Base-by-base conservation (phyloP, 768 basidiomycete species). In the Amanita molliuscula region DNA sequence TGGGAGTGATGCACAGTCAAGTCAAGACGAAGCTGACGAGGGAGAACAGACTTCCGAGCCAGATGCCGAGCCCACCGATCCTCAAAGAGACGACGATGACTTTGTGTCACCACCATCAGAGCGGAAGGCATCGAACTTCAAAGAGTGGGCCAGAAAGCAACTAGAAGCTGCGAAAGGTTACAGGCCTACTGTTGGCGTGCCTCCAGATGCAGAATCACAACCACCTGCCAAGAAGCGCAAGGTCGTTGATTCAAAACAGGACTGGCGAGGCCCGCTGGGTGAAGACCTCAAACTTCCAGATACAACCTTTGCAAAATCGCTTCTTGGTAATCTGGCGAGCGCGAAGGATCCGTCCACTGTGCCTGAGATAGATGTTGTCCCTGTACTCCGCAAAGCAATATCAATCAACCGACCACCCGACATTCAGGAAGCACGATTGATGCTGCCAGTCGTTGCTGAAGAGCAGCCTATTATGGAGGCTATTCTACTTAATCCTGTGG, bases 381-480 rank as follows among this genome's bases (percentile, higher is more conserved):
- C 54, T 9, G 53, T 57, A 11, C 50, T 48, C 25, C 34, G 56
- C 37, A 70, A 81, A 56, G 64, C 65, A 25, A 65, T 85, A 36
- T 58, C 69, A 5, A 73, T 96, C 33, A 70, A 62, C 16, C 80
- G 94, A 11, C 78, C 82, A 3, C 58, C 71, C 11, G 85, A 84
- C 16, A 80, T 95, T 4, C 77, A 88, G 54, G 87, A 87, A 54
- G 73, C 82, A 2, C 74, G 96, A 37, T 65, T 92, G 46, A 70
- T 85, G 51, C 67, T 99, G 1, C 96, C 96, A 3, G 91, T 98
- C 54, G 77, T 90, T 16, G 80, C 87, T 6, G 94, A 98, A 63
- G 96, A 99, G 59, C 93, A 98, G 59, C 75, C 80, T 2, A 91
- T 99, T 48, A 86, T 98, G 82, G 93, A 95, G 60, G 79, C 91